Evolutionary conservation across 495 filamentous ascomycete genomes (phyloP).

Genomic region (Neurospora cerealis): DNA sequence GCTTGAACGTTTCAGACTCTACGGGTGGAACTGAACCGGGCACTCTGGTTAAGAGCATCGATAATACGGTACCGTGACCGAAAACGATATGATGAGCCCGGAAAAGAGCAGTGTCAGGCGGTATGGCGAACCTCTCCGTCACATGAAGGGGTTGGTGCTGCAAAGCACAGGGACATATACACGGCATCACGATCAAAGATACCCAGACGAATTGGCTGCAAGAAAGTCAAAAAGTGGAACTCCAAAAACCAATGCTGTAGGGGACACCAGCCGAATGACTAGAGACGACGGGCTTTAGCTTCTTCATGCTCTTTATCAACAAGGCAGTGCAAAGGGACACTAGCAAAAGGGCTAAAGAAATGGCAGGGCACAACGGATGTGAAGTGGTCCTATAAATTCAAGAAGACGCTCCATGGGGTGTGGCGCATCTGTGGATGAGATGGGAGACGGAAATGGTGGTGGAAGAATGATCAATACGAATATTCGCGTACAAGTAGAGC

Average conservation of each 20-base stretch:
- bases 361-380: neutral
- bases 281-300: neutral
- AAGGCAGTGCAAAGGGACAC: neutral
- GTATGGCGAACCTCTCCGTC: neutral
- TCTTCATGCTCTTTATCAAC: neutral
- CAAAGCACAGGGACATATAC: neutral
- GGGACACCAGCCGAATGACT: neutral
- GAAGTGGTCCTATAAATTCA: neutral
- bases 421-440: neutral
- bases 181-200: neutral
- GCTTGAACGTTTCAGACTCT: neutral
- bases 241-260: no score
- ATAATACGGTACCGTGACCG: neutral
- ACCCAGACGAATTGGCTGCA: neutral
- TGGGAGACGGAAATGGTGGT: neutral
- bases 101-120: neutral
- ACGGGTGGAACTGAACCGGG: neutral
- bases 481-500: neutral
- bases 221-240: neutral
- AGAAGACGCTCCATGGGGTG: neutral
- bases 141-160: neutral
- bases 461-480: neutral
- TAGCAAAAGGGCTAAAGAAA: neutral
- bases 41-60: neutral
- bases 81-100: neutral